Conservation (phyloP, 1,139 yeast species). For the Eremothecium coryli region DNA sequence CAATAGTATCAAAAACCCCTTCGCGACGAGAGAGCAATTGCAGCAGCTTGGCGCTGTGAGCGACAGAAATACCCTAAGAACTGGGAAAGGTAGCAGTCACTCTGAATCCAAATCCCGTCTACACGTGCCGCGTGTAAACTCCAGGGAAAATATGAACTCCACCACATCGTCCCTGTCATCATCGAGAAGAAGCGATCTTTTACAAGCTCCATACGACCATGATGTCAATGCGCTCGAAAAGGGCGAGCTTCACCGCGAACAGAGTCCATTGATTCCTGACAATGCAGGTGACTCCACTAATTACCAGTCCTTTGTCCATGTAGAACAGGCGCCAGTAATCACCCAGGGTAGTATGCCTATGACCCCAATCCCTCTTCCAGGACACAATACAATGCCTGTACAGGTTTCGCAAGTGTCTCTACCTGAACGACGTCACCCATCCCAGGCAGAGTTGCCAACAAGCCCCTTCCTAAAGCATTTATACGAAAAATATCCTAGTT, state of each 20-base stretch:
- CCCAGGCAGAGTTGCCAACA: not conserved
- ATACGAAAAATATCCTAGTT: conserved; percentile 7
- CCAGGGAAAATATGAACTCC: not conserved
- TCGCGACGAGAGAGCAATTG: conserved; percentile 2
- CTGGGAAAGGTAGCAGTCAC: not conserved
- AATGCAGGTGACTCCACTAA: conserved; percentile 4
- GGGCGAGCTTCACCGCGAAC: conserved; percentile 3
- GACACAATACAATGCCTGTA: not conserved
- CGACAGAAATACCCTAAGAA: conserved; percentile 5
- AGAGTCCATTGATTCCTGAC: conserved; percentile 3
- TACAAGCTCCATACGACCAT: conserved; percentile 4
- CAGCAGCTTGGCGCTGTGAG: not conserved
- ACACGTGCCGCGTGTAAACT: conserved; percentile 1
- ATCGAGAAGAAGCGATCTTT: not conserved
- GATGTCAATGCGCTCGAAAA: conserved; percentile 3
- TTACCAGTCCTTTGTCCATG: conserved; percentile 5
- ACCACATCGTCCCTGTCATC: conserved; percentile 1
- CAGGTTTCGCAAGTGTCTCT: not conserved
- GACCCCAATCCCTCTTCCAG: conserved; percentile 4
- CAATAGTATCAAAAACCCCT: conserved; percentile 5
- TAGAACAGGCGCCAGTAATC: conserved; percentile 3
- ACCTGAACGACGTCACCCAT: not conserved
- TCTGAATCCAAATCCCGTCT: conserved; percentile 1
- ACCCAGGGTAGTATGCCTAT: conserved; percentile 5
- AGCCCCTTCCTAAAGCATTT: conserved; percentile 2